Evolutionary conservation across 306 rosid species (phyloP), one percentile per base, ranked within the genome.

Genomic region (Spatholobus suberectus): DNA sequence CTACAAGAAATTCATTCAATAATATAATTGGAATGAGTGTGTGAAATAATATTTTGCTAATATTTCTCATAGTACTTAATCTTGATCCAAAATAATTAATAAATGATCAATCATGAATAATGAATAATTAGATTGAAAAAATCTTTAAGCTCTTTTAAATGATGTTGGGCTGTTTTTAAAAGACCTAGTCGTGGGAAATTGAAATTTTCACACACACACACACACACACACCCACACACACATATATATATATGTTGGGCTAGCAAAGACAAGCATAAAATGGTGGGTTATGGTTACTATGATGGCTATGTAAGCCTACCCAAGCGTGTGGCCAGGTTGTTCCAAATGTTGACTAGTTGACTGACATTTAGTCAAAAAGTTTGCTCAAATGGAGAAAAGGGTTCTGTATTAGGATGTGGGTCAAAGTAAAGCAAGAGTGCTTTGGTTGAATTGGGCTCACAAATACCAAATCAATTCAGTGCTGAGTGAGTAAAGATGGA

Each of bases 241-340:
- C n/a, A n/a, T n/a, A n/a, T n/a, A n/a, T n/a, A n/a, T n/a, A n/a
- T n/a, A 66, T 27, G 76, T 1, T 55, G 44, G 41, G 18, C 7
- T 54, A 24, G 63, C 27, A 67, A 74, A 27, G 81, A 74, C 27
- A 75, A 66, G 52, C 12, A 44, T 21, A 46, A 11, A 21, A 44
- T 54, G 77, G 73, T 73, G 71, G 84, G 51, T 47, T 18, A 49
- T 38, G 61, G 62, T 15, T 57, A 49, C 29, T 18, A 51, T 71
- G 89, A 86, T 86, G 75, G 84, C 2, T 15, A 86, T 59, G 75
- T 74, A 47, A 68, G 84, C 89, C 89, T 86, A 86, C 75, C 81
- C 84, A 78, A 40, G 70, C 84, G 84, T 78, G 86, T 67, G 78
- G 40, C 41, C 6, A 43, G 18, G 27, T 51, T 63, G 81, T 79